A percentile compares a stretch with the other conserved stretches of the same genome.
phyloP scores from a whole-genome alignment of 2,329 filamentous ascomycete species.

The Didymella segeticola region DNA sequence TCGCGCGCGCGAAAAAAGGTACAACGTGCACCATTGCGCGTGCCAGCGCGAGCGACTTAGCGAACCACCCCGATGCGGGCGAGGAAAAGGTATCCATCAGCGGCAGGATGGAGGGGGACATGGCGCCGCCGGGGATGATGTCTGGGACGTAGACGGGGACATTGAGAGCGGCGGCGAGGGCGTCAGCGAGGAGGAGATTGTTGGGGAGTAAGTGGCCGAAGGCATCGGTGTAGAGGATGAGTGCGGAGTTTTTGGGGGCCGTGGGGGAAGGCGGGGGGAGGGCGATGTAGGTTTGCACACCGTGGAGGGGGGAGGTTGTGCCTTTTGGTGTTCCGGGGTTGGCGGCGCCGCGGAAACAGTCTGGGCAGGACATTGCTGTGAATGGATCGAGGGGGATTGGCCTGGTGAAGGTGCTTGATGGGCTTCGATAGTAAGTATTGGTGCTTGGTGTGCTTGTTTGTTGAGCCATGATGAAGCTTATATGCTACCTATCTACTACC shows the following conservation, averaged over 20 bases:
- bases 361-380: conserved; percentile 31
- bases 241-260: conserved; percentile 11
- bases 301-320: conserved; percentile 11
- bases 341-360: conserved; percentile 31
- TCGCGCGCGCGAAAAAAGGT: conserved; percentile 19
- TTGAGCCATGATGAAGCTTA: too few relatives aligned
- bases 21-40: conserved; percentile 9
- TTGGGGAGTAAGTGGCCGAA: conserved; percentile 35
- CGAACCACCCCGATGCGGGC: conserved; percentile 1
- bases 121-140: conserved; percentile 31
- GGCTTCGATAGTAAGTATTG: too few relatives aligned
- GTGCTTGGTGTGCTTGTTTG: too few relatives aligned
- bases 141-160: conserved; percentile 31
- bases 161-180: conserved; percentile 22
- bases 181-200: conserved; percentile 35
- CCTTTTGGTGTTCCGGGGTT: conserved; percentile 26
- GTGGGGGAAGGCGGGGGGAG: background rate
- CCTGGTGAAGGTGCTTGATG: background rate
- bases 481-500: background rate
- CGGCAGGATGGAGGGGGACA: conserved; percentile 11
- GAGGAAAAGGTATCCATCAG: conserved; percentile 19
- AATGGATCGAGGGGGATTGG: background rate
- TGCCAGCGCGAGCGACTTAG: background rate
- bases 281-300: conserved; percentile 29
- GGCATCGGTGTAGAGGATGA: conserved; percentile 35